Base-by-base conservation (phyloP, 2,329 filamentous ascomycete genomes). In the Exophiala viscosa region DNA sequence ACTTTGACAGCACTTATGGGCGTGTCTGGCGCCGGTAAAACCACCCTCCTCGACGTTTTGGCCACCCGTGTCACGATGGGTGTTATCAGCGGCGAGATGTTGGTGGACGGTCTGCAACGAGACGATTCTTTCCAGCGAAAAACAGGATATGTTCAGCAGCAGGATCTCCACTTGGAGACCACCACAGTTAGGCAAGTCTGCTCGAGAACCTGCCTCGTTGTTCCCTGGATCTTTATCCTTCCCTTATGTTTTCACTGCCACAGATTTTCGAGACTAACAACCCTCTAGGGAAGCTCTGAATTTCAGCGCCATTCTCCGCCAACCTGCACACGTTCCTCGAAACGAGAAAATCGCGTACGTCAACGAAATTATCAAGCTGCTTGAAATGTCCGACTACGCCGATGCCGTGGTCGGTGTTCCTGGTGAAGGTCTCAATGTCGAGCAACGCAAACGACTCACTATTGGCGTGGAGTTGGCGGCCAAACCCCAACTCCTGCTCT, bases 391-490 rank as follows among this genome's bases (percentile, higher is more conserved):
- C 60, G 82, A 88, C 47, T 95, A 93, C 63, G 90, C 91, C 11
- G 90, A 95, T 67, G 91, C 91, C 13, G 79, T 96, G 40, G 89
- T 96, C 49, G 92, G 91, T 77, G 86, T 95, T 23, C 88, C 89
- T 5, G 90, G 91, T 57, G 88, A 95, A 75, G 69, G 78, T 73
- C 71, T 82, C 36, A 81, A 81, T 48, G 78, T 81, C 17, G 82
- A 85, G 66, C 82, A 85, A 66, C 76, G 82, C 14, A 85, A 85
- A 67, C 87, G 90, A 64, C 79, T 96, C 5, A 96, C 91, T 0
- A 96, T 97, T 58, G 92, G 90, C 70, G 91, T 97, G n/a, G 92
- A 97, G 68, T 80, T 97, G 18, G 91, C 90, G 38, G 92, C 92
- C 5, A 96, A 93, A 74, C 92, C 92, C 5, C 85, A 89, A 36